phyloP scores from a whole-genome alignment of 768 basidiomycete genomes.

The Xerocomellus amylosporus region DNA sequence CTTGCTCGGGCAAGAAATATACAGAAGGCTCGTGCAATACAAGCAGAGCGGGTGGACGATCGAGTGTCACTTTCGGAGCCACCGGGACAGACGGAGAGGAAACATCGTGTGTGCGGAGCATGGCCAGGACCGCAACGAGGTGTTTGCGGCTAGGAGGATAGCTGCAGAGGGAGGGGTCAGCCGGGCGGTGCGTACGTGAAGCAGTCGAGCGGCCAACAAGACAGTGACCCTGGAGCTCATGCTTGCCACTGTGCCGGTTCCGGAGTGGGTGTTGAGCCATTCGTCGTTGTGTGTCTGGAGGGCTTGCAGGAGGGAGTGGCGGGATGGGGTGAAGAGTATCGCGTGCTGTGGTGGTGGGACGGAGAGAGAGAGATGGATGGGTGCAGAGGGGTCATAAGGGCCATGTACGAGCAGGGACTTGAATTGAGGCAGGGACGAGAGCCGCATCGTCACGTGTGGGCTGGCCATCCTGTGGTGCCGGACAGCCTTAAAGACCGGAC shows the following conservation, averaged over 20 bases:
- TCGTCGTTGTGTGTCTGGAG: constrained; percentile 52
- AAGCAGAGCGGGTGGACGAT: constrained; percentile 47
- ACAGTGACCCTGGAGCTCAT: constrained; percentile 47
- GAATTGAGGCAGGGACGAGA: constrained; percentile 55
- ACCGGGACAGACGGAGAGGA: constrained; percentile 21
- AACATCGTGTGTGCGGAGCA: constrained; percentile 37
- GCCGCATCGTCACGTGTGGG: constrained; percentile 31
- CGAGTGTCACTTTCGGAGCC: constrained; percentile 35
- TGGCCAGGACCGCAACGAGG: constrained; percentile 49
- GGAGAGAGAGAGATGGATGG: constrained; percentile 64
- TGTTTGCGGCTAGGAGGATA: constrained; percentile 64
- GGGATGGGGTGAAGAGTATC: constrained; percentile 55
- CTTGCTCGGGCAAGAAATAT: constrained; percentile 42
- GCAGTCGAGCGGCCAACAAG: constrained; percentile 45
- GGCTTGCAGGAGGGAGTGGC: constrained; percentile 38
- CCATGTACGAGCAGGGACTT: constrained; percentile 62
- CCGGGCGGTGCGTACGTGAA: background rate
- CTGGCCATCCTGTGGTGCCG: constrained; percentile 20
- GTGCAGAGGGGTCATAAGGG: constrained; percentile 62
- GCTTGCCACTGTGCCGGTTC: constrained; percentile 36
- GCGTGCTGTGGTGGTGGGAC: constrained; percentile 33
- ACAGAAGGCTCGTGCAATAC: constrained; percentile 59
- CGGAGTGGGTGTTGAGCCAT: constrained; percentile 36
- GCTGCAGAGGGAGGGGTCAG: constrained; percentile 35
- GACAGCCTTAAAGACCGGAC: constrained; percentile 5